Percentiles rank a stretch among this genome's conserved stretches.
Evolutionary conservation across 2,329 filamentous ascomycete genomes (phyloP).

Genomic region (Aspergillus novofumigatus): DNA sequence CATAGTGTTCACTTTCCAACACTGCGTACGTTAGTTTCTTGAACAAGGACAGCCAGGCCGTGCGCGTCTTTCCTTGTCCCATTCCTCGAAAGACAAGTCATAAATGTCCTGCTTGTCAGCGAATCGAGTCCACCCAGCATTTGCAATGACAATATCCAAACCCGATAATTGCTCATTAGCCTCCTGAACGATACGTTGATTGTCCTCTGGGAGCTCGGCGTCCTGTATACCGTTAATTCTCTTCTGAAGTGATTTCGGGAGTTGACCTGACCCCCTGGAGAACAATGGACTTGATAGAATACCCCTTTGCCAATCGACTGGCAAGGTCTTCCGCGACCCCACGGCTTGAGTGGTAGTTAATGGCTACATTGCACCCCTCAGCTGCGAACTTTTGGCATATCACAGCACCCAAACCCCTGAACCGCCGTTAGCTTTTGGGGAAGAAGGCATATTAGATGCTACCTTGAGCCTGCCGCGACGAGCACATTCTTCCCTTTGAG

Average conservation of each 20-base stretch:
- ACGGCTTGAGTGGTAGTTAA: constrained; percentile 62
- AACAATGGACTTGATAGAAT: not conserved
- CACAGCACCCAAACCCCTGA: constrained; percentile 60
- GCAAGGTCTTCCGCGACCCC: constrained; percentile 55
- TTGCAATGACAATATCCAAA: not conserved
- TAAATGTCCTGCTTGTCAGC: not conserved
- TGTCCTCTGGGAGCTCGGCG: not conserved
- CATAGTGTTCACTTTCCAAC: constrained; percentile 53
- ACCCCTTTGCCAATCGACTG: not conserved
- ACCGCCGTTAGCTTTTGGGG: not conserved
- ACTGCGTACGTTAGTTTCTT: not conserved
- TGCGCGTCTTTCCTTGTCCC: not conserved
- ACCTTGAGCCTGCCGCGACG: not conserved
- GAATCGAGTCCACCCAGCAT: not conserved
- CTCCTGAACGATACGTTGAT: not conserved
- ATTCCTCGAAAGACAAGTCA: not conserved
- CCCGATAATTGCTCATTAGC: not conserved
- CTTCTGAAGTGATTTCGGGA: not conserved
- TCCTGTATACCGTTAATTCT: not conserved
- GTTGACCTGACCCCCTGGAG: not conserved
- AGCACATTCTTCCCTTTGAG: not conserved
- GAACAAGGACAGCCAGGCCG: not conserved
- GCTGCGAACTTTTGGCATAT: constrained; percentile 59
- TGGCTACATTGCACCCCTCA: constrained; percentile 58
- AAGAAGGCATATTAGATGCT: not conserved